A percentile compares a stretch with the other conserved stretches of the same genome.
Evolutionary conservation across 148 eudicot genomes (phyloP).

Genomic region (Cornus kousa): DNA sequence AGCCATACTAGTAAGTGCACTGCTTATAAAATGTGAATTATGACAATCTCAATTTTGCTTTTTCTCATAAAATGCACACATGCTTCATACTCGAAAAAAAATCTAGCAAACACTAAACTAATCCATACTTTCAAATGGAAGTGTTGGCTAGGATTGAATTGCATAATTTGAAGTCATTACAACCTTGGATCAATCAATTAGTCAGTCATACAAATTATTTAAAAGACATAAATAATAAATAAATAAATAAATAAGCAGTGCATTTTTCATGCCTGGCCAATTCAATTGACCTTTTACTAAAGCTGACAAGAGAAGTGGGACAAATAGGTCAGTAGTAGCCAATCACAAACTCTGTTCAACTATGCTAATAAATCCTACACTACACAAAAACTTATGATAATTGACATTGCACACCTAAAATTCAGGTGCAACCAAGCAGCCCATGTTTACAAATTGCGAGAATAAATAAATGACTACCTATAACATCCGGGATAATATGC

Average conservation of each 20-base stretch:
- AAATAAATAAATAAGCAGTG: too few relatives aligned
- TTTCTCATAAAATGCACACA: background rate
- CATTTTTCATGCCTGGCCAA: too few relatives aligned
- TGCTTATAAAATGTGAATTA: background rate
- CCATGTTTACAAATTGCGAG: background rate
- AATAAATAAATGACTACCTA: constrained; percentile 36
- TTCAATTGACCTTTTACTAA: too few relatives aligned
- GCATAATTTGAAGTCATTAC: background rate
- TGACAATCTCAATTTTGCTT: too few relatives aligned
- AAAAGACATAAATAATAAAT: too few relatives aligned
- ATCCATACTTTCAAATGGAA: background rate
- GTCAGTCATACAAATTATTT: background rate
- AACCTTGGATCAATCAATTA: background rate
- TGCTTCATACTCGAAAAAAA: background rate
- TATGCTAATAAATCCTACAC: background rate
- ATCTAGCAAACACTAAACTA: background rate
- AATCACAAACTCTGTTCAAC: background rate
- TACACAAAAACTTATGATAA: background rate
- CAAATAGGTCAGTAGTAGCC: background rate
- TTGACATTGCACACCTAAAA: background rate
- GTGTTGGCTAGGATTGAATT: background rate
- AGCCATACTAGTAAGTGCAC: background rate
- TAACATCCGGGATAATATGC: constrained; percentile 50
- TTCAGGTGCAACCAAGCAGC: background rate
- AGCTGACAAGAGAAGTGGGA: background rate